phyloP scores from a whole-genome alignment of 192 early-diverging fungal genomes.

The Backusella tuberculispora region DNA sequence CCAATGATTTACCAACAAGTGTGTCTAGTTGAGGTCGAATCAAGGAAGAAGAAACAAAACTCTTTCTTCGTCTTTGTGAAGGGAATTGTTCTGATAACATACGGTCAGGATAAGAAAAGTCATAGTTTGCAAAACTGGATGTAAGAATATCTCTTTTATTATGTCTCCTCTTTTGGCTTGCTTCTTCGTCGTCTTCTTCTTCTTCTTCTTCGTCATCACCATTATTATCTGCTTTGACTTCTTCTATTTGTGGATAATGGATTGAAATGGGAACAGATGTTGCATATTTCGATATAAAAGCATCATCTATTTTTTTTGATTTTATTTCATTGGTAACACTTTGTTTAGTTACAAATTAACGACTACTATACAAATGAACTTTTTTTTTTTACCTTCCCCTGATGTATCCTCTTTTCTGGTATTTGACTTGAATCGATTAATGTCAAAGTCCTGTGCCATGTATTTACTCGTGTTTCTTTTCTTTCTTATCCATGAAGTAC shows the following conservation, averaged over 20 bases:
- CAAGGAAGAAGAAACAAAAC: neutral
- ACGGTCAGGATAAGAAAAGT: slow-evolving; percentile 25
- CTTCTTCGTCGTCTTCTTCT: neutral
- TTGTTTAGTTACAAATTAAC: too few species aligned
- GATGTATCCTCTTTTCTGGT: neutral
- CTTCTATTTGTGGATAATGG: neutral
- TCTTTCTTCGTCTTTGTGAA: slow-evolving; percentile 12
- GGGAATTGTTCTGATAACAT: slow-evolving; percentile 19
- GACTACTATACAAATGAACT: neutral
- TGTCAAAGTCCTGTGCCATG: neutral
- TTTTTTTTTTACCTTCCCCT: neutral
- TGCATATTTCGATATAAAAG: slow-evolving; percentile 8
- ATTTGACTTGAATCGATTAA: neutral
- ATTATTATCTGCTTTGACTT: neutral
- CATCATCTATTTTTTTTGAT: slow-evolving; percentile 2
- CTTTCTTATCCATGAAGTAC: slow-evolving; percentile 10
- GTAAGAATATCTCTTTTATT: neutral
- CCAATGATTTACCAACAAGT: slow-evolving; percentile 20
- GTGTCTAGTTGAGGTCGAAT: slow-evolving; percentile 11
- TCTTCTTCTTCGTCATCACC: neutral
- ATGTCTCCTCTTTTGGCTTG: neutral
- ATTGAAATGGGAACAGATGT: slow-evolving; percentile 29
- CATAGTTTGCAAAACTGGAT: slow-evolving; percentile 14
- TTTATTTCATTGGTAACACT: too few species aligned
- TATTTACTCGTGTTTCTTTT: slow-evolving; percentile 18